These are phyloP conservation scores for Trametes polyzona DNA, from an alignment of 1,284 basidiomycete genomes.

Conservation along the genomic window DNA sequence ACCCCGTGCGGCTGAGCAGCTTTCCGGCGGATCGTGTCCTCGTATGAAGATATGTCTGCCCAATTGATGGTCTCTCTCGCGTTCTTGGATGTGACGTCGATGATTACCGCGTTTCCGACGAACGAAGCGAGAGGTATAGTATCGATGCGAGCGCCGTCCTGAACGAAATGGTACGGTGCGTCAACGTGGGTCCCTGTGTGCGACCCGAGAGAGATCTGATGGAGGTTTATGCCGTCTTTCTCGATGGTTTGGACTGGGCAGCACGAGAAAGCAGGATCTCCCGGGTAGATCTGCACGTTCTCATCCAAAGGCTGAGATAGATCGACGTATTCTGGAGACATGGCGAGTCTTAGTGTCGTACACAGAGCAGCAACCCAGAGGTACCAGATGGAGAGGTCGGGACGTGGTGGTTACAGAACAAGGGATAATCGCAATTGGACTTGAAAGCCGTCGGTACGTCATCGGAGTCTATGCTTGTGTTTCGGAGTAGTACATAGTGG, in stretches of 20 bases:
- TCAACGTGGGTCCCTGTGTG: constrained; percentile 77
- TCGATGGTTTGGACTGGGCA: constrained; percentile 26
- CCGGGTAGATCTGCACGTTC: constrained; percentile 54
- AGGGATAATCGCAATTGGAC: too few species aligned
- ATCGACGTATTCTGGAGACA: constrained; percentile 40
- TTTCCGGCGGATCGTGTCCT: constrained; percentile 27
- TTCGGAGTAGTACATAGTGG: too few species aligned
- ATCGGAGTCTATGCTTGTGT: too few species aligned
- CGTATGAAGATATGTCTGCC: constrained; percentile 46
- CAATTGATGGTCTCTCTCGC: constrained; percentile 55
- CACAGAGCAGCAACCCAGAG: too few species aligned
- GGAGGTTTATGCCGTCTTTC: constrained; percentile 54
- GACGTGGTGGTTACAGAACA: too few species aligned
- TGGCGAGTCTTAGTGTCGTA: not conserved
- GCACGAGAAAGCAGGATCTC: constrained; percentile 50
- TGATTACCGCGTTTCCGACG: constrained; percentile 52
- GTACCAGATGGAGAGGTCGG: too few species aligned
- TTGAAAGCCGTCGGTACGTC: too few species aligned
- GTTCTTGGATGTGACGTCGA: constrained; percentile 48
- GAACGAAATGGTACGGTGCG: constrained; percentile 71
- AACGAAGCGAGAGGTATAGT: constrained; percentile 55
- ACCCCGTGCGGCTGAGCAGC: constrained; percentile 24
- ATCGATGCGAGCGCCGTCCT: constrained; percentile 55
- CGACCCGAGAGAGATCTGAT: constrained; percentile 53
- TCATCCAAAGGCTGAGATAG: constrained; percentile 55